Base-by-base conservation (phyloP, 1,139 yeast genomes). In the Geotrichum phurueaensis region DNA sequence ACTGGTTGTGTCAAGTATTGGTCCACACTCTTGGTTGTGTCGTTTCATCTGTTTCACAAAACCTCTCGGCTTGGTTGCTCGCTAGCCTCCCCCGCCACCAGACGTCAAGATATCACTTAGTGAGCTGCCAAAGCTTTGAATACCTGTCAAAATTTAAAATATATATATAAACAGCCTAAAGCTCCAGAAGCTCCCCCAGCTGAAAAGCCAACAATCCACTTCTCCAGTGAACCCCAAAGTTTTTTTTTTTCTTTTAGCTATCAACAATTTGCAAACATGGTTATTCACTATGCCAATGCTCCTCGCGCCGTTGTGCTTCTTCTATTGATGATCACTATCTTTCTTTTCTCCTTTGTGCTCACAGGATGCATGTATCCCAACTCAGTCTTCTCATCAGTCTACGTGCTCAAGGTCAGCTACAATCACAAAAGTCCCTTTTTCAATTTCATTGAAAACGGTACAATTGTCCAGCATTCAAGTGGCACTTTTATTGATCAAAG, bases 331-430 rank as follows among this genome's bases (percentile, higher is more conserved):
- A 76, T 81, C 27, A 66, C 79, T 1, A 69, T 76, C 0, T 77
- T 78, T 56, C 68, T 81, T 23, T 68, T 83, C n/a, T 76, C 81
- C 4, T 84, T 83, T 67, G 73, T 85, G 12, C 70, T 84, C 20
- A 70, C 82, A 13, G 85, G 88, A 0, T 82, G 87, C 62, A 76
- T 81, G 22, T 73, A 74, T 20, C 60, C 75, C 0, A 63, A 76
- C 0, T 51, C 73, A 0, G 74, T 81, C 0, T 84, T 80, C 64
- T 76, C 84, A 0, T 71, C 76, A 4, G 76, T 79, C 0, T 83
- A 77, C 65, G 71, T 84, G 31, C 73, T 84, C 6, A 75, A 78
- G 58, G 78, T 78, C 64, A 66, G 71, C 54, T 84, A 80, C 72
- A 82, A 84, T 65, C 62, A 73, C 48, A 69, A 78, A 3, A 77